Evolutionary conservation across 441 rosid species (phyloP).

Genomic region (Arabidopsis lyrata): DNA sequence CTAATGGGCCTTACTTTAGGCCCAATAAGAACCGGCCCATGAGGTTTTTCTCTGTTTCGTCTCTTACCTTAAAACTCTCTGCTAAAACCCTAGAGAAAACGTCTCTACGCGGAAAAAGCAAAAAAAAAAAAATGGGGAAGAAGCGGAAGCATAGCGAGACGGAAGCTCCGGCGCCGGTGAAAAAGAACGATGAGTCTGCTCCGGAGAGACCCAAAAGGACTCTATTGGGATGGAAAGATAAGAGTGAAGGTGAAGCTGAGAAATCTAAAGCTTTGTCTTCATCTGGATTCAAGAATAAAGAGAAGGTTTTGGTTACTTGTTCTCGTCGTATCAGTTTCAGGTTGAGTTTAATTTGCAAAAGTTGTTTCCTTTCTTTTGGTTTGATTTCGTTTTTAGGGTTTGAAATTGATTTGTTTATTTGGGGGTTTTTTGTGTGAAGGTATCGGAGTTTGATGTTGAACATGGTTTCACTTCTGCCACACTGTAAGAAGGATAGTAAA

Average conservation of each 20-base stretch:
- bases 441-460: conserved; percentile 97
- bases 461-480: conserved; percentile 89
- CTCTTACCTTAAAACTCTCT: not conserved
- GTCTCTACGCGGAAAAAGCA: not conserved
- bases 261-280: conserved; percentile 22
- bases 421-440: conserved; percentile 46
- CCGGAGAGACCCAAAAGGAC: conserved; percentile 80
- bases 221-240: conserved; percentile 88
- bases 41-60: not conserved
- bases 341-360: conserved; percentile 38
- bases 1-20: not conserved
- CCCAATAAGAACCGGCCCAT: not conserved
- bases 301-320: conserved; percentile 92
- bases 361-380: not conserved
- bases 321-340: conserved; percentile 94
- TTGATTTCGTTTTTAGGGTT: conserved; percentile 6
- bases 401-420: conserved; percentile 10
- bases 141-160: conserved; percentile 84
- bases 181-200: conserved; percentile 59
- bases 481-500: conserved; percentile 95
- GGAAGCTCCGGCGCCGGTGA: conserved; percentile 46
- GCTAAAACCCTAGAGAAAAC: conserved; percentile 25
- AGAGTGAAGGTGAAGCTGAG: conserved; percentile 50
- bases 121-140: conserved; percentile 61
- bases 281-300: conserved; percentile 78